Conservation (phyloP, 2,329 filamentous ascomycete genomes). For the Fusarium albosuccineum region DNA sequence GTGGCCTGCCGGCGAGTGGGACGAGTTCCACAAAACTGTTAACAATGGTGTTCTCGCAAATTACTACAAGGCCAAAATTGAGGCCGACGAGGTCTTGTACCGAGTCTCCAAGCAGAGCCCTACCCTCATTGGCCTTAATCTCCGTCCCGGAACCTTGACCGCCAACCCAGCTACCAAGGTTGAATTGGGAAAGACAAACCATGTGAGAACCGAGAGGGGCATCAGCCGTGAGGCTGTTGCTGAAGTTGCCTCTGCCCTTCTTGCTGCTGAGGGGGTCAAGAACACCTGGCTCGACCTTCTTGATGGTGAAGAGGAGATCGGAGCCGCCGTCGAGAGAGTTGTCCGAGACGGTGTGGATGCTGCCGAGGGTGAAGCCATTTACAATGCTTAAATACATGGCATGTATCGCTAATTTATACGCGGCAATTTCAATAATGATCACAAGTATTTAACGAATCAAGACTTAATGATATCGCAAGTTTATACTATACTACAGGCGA, state of each 20-base stretch:
- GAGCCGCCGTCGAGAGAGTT: constrained; percentile 62
- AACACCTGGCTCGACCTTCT: constrained; percentile 68
- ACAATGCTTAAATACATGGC: constrained; percentile 33
- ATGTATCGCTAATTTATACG: background rate
- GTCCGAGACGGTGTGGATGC: constrained; percentile 64
- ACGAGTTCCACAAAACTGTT: constrained; percentile 57
- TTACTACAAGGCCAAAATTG: constrained; percentile 73
- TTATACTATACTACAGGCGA: background rate
- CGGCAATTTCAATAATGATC: background rate
- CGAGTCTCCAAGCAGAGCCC: constrained; percentile 57
- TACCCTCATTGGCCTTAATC: constrained; percentile 63
- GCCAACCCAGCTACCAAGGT: constrained; percentile 63
- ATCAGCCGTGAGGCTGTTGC: constrained; percentile 72
- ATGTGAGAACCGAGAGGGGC: constrained; percentile 48
- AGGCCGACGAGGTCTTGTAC: constrained; percentile 69
- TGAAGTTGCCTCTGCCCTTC: constrained; percentile 65
- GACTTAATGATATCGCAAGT: background rate
- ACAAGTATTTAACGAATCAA: background rate
- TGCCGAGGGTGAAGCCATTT: constrained; percentile 64
- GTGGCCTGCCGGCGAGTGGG: constrained; percentile 67
- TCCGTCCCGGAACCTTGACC: constrained; percentile 66
- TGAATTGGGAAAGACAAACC: constrained; percentile 60
- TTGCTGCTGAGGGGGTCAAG: constrained; percentile 62
- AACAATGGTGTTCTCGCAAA: constrained; percentile 58
- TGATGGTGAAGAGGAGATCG: constrained; percentile 64